Conservation (phyloP, 345 rosid species). For the Combretum micranthum region DNA sequence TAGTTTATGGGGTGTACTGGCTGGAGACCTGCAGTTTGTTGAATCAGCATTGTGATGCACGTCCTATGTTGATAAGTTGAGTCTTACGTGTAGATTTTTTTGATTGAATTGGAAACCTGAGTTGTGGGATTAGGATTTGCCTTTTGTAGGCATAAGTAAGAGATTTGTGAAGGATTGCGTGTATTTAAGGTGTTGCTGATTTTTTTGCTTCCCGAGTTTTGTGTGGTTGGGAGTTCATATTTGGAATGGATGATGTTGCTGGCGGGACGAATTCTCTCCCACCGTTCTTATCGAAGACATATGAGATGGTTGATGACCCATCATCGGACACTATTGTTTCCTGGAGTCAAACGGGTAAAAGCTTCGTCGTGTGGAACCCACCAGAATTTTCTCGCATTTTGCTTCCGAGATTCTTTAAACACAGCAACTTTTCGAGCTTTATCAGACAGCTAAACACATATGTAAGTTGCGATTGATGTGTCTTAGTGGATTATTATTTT, state of each 20-base stretch:
- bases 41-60: too few species aligned
- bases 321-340: constrained; percentile 66
- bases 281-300: constrained; percentile 77
- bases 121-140: neutral
- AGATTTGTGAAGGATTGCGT: neutral
- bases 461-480: constrained; percentile 4
- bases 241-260: constrained; percentile 65
- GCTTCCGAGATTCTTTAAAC: constrained; percentile 88
- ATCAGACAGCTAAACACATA: constrained; percentile 86
- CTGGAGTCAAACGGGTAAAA: constrained; percentile 59
- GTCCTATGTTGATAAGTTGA: too few species aligned
- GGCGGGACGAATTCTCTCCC: constrained; percentile 69
- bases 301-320: constrained; percentile 88
- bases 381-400: constrained; percentile 61
- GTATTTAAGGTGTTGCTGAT: neutral
- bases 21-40: too few species aligned
- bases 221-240: constrained; percentile 10
- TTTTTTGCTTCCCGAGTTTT: neutral
- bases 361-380: constrained; percentile 79
- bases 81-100: too few species aligned
- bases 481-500: neutral
- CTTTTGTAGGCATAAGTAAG: neutral
- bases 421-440: constrained; percentile 90
- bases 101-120: too few species aligned
- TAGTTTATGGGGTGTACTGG: too few species aligned